These are phyloP conservation scores for Novymonas esmeraldas DNA, from an alignment of 208 protist genomes.

Conservation along the genomic window DNA sequence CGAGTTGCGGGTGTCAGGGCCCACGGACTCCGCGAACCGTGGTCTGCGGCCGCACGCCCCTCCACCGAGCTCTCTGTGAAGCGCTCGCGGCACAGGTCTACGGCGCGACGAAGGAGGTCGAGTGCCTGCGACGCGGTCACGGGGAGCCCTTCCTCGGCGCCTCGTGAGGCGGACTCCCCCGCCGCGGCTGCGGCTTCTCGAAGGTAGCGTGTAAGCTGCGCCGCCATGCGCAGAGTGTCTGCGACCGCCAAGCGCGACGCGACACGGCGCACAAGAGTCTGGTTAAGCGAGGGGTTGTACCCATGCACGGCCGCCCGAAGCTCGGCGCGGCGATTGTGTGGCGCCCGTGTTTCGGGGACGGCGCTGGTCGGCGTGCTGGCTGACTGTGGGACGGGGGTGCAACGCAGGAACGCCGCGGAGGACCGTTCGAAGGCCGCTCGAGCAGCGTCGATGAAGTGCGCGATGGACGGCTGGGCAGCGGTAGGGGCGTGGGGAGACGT, in stretches of 20 bases:
- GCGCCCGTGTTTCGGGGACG: background rate
- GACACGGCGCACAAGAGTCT: constrained; percentile 36
- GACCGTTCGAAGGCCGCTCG: background rate
- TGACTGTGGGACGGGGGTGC: background rate
- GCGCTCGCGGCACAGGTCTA: constrained; percentile 17
- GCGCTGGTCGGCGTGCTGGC: too few relatives aligned
- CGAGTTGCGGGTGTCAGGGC: constrained; percentile 16
- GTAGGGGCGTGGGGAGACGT: background rate
- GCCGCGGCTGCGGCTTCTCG: constrained; percentile 18
- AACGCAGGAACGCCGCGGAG: constrained; percentile 4
- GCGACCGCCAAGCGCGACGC: constrained; percentile 31
- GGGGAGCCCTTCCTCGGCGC: background rate
- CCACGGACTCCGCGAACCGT: constrained; percentile 4
- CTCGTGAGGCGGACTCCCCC: background rate
- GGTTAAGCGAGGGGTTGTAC: constrained; percentile 57
- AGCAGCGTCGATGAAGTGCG: constrained; percentile 13
- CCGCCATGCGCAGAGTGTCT: constrained; percentile 29
- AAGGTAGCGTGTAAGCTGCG: constrained; percentile 33
- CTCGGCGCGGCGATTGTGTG: background rate
- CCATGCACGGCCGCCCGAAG: constrained; percentile 22
- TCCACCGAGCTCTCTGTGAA: background rate
- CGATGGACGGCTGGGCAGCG: background rate
- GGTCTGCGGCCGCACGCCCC: background rate
- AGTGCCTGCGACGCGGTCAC: constrained; percentile 3
- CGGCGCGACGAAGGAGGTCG: constrained; percentile 20